A percentile compares a stretch with the other conserved stretches of the same genome.
Conservation (phyloP, 257 asterid genomes). For the Solanum corneliomulleri region DNA sequence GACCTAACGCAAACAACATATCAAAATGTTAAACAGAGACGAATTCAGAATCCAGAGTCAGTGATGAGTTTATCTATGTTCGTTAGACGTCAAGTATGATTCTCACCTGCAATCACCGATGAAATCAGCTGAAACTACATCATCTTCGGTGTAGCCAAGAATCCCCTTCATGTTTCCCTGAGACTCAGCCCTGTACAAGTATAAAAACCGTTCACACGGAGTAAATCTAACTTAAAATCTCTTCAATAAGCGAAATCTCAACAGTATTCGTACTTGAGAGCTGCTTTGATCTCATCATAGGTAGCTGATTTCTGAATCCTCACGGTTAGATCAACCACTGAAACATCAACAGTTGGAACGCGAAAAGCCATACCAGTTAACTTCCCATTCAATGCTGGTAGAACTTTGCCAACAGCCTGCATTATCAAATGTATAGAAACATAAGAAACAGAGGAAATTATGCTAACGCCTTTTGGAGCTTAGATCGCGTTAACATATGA, state of each 20-base stretch:
- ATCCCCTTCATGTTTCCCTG: slow-evolving; percentile 42
- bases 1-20: slow-evolving; percentile 24
- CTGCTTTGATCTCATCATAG: slow-evolving; percentile 47
- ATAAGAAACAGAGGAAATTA: not conserved
- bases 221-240: not conserved
- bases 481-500: not conserved
- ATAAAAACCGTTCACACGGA: not conserved
- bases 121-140: slow-evolving; percentile 49
- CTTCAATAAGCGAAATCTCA: not conserved
- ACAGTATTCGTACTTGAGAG: slow-evolving; percentile 21
- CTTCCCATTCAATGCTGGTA: slow-evolving; percentile 48
- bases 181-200: slow-evolving; percentile 28
- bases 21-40: not conserved
- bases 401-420: slow-evolving; percentile 53
- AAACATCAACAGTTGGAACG: slow-evolving; percentile 49
- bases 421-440: not conserved
- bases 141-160: slow-evolving; percentile 58
- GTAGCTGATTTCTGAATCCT: slow-evolving; percentile 41
- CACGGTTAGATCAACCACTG: slow-evolving; percentile 45
- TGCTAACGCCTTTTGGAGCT: not conserved
- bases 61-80: not conserved
- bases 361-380: slow-evolving; percentile 62
- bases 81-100: not conserved
- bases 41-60: not conserved
- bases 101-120: slow-evolving; percentile 42